Evolutionary conservation across 179 eudicot species (phyloP), one percentile per base, ranked within the genome.

Genomic region (Kewa caespitosa): DNA sequence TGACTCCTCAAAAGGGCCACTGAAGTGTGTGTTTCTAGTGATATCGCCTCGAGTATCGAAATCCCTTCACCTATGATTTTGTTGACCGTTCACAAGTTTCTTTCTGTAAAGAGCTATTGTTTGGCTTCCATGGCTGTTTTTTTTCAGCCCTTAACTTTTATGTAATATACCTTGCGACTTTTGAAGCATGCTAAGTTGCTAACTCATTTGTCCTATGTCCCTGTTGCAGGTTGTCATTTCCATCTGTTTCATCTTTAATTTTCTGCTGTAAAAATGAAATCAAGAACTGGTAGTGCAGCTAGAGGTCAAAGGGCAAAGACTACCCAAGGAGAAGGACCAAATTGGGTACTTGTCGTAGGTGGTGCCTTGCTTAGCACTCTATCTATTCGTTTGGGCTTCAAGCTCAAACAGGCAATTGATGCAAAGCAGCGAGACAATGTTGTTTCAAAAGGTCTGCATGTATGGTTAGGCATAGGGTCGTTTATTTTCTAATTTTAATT

Each of bases 291-390:
- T 76, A 82, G 79, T 71, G 84, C 81, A 76, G 68, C 84, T 76
- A 81, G 89, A 80, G 74, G 69, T 81, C 90, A 87, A 76, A 84
- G 84, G 84, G 77, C 86, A 38, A 86, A 74, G 81, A 72, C 74
- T 72, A 38, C 61, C 61, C 89, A 81, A 78, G 88, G 92, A 25
- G 90, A 89, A 72, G 94, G 97, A 42, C 92, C 97, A 33, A 92
- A 90, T 81, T 94, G 98, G 98, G 79, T 94, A 67, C 85, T 92
- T 75, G 80, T 94, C 73, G 91, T 91, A 74, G 98, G 98, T 52
- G 87, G 98, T 83, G 98, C 98, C 67, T 80, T 94, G 83, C 71
- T 94, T 70, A 91, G 97, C 82, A 90, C 96, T 20, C 79, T 94
- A 79, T 92, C 97, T 38, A 78, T 94, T 72, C 97, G 92, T 52